A percentile compares a stretch with the other conserved stretches of the same genome.
Evolutionary conservation across 805 yeast species (phyloP).

Genomic region (Wickerhamiella hasegawae): DNA sequence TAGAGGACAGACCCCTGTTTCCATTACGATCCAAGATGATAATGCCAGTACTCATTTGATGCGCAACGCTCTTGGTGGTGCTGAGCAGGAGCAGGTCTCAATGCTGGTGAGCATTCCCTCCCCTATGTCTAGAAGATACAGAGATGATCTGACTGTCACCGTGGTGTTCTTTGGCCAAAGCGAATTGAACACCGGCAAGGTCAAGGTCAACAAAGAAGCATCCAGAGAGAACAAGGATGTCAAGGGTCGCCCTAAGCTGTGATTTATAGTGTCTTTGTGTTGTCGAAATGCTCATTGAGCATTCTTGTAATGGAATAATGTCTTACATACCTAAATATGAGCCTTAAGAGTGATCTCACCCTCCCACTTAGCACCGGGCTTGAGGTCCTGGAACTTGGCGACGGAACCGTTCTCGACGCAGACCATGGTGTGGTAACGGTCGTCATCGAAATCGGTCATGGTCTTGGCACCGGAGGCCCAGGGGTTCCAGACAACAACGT

Average conservation of each 20-base stretch:
- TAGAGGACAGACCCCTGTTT: conserved; percentile 18
- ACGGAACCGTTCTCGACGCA: conserved; percentile 94
- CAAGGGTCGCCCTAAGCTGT: no score
- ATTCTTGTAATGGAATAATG: no score
- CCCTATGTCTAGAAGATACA: conserved; percentile 77
- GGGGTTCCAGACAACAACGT: conserved; percentile 93
- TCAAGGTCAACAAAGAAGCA: conserved; percentile 19
- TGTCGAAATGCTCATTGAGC: not conserved
- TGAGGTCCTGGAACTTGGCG: conserved; percentile 41
- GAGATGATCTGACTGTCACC: conserved; percentile 93
- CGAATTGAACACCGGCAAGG: conserved; percentile 16
- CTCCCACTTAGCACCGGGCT: conserved; percentile 62
- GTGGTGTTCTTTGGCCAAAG: conserved; percentile 75
- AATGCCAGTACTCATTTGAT: conserved; percentile 88
- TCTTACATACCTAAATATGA: not conserved
- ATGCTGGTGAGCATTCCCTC: conserved; percentile 83
- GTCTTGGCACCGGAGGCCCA: conserved; percentile 73
- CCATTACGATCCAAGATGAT: conserved; percentile 45
- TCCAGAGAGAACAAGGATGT: conserved; percentile 10
- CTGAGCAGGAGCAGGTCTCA: conserved; percentile 72
- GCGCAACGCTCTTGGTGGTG: conserved; percentile 85
- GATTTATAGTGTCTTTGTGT: no score
- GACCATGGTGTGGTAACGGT: conserved; percentile 73
- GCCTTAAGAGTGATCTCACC: conserved; percentile 24
- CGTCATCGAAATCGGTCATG: conserved; percentile 79